Conservation (phyloP, 2,329 filamentous ascomycete genomes). For the Cryphonectria radicalis region DNA sequence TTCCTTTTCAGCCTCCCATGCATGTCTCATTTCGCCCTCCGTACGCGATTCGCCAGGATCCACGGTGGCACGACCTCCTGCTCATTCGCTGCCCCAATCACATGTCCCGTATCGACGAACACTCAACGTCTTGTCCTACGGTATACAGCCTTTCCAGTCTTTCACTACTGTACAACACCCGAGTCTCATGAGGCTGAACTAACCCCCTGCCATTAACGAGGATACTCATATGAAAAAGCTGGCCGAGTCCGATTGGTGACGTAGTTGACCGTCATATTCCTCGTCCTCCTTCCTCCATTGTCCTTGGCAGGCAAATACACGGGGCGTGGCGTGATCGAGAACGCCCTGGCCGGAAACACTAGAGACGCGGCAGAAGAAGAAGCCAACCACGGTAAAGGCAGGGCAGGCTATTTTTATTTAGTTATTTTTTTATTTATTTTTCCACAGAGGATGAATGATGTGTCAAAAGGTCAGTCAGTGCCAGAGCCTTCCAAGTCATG, state of each 20-base stretch:
- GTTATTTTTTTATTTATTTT: too few relatives aligned
- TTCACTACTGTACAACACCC: not conserved
- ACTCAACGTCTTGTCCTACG: not conserved
- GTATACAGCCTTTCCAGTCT: not conserved
- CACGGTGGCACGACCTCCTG: not conserved
- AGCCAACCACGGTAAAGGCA: not conserved
- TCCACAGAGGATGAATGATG: not conserved
- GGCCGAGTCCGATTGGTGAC: not conserved
- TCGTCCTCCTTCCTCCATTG: not conserved
- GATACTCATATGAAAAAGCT: not conserved
- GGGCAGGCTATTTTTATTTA: not conserved
- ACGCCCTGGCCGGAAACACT: not conserved
- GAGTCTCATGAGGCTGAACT: not conserved
- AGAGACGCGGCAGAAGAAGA: not conserved
- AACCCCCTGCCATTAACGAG: not conserved
- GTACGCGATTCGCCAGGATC: not conserved
- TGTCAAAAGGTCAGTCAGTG: too few relatives aligned
- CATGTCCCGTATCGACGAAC: not conserved
- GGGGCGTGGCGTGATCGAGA: not conserved
- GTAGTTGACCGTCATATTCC: not conserved
- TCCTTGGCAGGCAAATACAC: not conserved
- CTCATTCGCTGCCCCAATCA: not conserved
- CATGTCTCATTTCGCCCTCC: not conserved
- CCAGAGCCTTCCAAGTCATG: too few relatives aligned
- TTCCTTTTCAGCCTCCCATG: not conserved